Percentiles rank a stretch among this genome's conserved stretches.
These are phyloP conservation scores for Starmera dryadoides DNA, from an alignment of 805 yeast species.

Conservation along the genomic window DNA sequence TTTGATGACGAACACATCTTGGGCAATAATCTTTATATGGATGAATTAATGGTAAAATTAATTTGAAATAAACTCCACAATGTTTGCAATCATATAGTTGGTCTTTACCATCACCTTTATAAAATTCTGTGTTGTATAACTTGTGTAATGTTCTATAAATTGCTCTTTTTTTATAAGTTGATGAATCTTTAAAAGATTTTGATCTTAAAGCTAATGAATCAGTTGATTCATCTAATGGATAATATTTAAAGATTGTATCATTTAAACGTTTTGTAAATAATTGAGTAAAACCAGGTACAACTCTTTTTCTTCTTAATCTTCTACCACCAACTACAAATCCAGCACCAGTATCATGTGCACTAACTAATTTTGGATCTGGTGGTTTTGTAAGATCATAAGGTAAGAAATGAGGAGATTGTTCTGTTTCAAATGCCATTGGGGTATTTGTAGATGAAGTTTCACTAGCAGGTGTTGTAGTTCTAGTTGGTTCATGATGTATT, in stretches of 20 bases:
- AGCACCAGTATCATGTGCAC: neutral
- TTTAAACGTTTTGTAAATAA: neutral
- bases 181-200: neutral
- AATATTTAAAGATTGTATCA: conserved; percentile 1
- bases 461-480: no score
- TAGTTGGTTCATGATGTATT: no score
- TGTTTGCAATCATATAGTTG: conserved; percentile 19
- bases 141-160: conserved; percentile 16
- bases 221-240: conserved; percentile 6
- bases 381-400: no score
- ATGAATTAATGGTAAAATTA: neutral
- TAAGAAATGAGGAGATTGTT: no score
- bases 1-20: conserved; percentile 21
- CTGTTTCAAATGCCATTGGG: no score
- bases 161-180: conserved; percentile 4
- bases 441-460: no score
- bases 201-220: conserved; percentile 7
- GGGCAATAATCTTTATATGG: conserved; percentile 15
- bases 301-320: neutral
- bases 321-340: neutral
- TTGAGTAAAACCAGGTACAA: neutral
- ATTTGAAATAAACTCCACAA: conserved; percentile 22
- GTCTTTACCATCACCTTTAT: conserved; percentile 4
- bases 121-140: conserved; percentile 9
- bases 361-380: no score